Evolutionary conservation across 768 basidiomycete species (phyloP).

Genomic region (Mycena filopes): DNA sequence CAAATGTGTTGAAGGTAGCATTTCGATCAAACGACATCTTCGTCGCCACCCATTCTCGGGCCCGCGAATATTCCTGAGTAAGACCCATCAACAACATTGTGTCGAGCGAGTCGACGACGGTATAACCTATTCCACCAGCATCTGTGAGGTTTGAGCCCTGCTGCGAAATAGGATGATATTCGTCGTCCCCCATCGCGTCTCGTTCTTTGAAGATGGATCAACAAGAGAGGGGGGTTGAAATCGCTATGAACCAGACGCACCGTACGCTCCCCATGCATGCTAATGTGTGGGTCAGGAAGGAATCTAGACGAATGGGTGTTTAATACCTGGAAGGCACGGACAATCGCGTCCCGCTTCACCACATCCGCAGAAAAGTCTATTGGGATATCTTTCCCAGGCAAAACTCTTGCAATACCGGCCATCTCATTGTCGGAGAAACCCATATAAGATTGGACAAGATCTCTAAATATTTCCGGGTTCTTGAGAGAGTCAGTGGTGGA

Average conservation of each 20-base stretch:
- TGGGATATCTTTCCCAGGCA: neutral
- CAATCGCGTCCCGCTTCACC: conserved; percentile 73
- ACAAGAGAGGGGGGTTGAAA: conserved; percentile 11
- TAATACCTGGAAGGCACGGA: conserved; percentile 81
- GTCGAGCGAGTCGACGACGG: conserved; percentile 89
- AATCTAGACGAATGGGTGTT: neutral
- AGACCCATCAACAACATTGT: conserved; percentile 89
- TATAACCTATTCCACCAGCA: conserved; percentile 89
- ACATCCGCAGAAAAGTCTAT: conserved; percentile 61
- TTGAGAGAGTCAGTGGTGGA: neutral
- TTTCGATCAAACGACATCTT: conserved; percentile 81
- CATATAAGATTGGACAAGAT: conserved; percentile 25
- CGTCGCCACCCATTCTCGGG: conserved; percentile 79
- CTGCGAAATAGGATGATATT: conserved; percentile 87
- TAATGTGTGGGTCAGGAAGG: conserved; percentile 42
- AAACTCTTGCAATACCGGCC: neutral
- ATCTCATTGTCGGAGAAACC: conserved; percentile 24
- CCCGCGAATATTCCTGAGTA: conserved; percentile 79
- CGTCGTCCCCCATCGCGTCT: conserved; percentile 92
- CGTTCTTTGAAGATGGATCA: conserved; percentile 61
- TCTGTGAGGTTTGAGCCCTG: conserved; percentile 81
- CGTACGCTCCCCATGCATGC: conserved; percentile 91
- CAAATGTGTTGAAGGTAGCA: conserved; percentile 88
- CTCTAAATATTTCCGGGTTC: conserved; percentile 29
- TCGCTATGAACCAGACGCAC: conserved; percentile 50